phyloP scores from a whole-genome alignment of 495 filamentous ascomycete genomes.

The Podospora didyma region DNA sequence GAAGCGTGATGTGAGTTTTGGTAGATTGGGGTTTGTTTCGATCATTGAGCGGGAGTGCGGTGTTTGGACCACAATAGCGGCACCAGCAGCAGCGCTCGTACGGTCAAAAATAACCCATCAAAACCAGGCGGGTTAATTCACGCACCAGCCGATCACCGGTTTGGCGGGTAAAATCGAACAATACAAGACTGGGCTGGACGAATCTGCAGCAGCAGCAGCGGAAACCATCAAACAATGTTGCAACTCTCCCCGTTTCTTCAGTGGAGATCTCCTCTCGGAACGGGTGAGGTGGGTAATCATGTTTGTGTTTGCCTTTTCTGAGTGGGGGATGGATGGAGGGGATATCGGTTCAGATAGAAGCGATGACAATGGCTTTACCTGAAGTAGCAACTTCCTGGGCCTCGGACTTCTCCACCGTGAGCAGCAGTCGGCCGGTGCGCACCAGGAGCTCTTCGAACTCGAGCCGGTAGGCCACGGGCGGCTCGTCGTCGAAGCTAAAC shows the following conservation, averaged over 20 bases:
- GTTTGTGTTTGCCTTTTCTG: no score
- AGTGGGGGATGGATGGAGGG: no score
- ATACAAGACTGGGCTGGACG: neutral
- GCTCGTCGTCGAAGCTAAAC: slow-evolving; percentile 50
- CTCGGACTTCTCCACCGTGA: slow-evolving; percentile 55
- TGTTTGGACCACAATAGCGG: neutral
- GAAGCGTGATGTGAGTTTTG: no score
- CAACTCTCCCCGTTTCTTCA: no score
- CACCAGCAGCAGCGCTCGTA: neutral
- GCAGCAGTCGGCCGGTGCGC: slow-evolving; percentile 53
- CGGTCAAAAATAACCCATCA: neutral
- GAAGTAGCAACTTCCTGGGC: slow-evolving; percentile 44
- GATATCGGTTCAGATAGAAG: slow-evolving; percentile 37
- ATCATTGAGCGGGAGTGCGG: neutral
- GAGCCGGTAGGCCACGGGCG: slow-evolving; percentile 55
- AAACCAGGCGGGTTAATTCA: neutral
- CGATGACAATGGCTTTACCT: slow-evolving; percentile 58
- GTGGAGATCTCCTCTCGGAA: no score
- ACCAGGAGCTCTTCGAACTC: slow-evolving; percentile 62
- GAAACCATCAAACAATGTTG: no score
- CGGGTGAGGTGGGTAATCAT: no score
- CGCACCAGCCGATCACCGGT: neutral
- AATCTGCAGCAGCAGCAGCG: no score
- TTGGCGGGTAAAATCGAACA: neutral
- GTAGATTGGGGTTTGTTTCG: neutral